Base-by-base conservation (phyloP, 2,329 filamentous ascomycete species). In the Phaeophleospora eucalypticola region DNA sequence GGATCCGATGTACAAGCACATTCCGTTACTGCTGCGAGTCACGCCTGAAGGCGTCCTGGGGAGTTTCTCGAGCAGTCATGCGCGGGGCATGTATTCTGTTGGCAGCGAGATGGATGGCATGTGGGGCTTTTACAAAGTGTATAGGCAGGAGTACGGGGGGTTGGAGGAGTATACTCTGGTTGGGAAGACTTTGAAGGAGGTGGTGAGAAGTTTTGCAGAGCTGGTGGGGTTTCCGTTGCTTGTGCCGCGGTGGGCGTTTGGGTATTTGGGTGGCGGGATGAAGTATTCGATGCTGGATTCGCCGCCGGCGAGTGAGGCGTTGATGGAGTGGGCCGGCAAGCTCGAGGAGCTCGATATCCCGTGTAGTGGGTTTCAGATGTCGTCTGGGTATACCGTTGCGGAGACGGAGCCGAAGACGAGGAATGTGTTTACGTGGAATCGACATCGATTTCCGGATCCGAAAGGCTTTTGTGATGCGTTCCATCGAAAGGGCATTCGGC, bases 1-100 rank as follows among this genome's bases (percentile, higher is more conserved):
- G 2, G 84, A 88, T 62, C 84, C 84, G 0, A 71, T 87, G 44
- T 88, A 88, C 69, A 88, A 89, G 67, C 82, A 87, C 58, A 85
- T 87, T 33, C 85, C 85, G 0, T 73, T 88, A 0, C 70, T 89
- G 20, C 83, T 88, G 65, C 85, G 86, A 45, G 80, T 78, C 0
- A 83, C 80, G 0, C 77, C 81, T 0, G 60, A 76, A 2, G 84
- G 83, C 0, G 84, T 80, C 41, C 75, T 87, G 0, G 84, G 76
- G 0, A 75, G 83, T 15, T 86, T 88, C 63, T 87, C 84, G 0
- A 83, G 82, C 0, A 79, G 78, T 2, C 81, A 87, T 58, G 72
- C 76, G 0, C 70, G 84, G 42, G 83, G 82, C 0, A 76, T 75
- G 14, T 87, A 82, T 70, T 79, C 78, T 7, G 72, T 88, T 6